phyloP scores from a whole-genome alignment of 257 asterid genomes.

The Paulownia fortunei region DNA sequence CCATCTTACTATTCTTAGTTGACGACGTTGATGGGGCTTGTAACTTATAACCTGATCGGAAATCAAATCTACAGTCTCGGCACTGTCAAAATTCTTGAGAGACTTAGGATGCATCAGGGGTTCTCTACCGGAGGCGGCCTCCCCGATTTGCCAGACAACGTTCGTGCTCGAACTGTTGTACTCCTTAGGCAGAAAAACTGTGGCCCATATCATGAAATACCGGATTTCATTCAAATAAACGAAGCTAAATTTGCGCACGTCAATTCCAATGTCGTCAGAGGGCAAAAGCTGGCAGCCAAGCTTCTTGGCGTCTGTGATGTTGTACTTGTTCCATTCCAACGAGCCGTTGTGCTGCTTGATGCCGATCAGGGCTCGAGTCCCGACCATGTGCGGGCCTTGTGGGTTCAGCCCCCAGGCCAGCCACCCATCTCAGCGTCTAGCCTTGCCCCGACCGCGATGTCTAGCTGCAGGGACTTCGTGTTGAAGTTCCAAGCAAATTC shows the following conservation, averaged over 20 bases:
- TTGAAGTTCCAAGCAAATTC: slow-evolving; percentile 56
- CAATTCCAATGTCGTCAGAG: slow-evolving; percentile 34
- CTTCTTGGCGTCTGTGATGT: slow-evolving; percentile 41
- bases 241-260: slow-evolving; percentile 27
- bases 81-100: slow-evolving; percentile 43
- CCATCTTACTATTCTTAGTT: slow-evolving; percentile 47
- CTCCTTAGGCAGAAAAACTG: slow-evolving; percentile 38
- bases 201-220: slow-evolving; percentile 45
- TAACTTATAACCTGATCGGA: not conserved
- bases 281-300: slow-evolving; percentile 51
- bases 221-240: not conserved
- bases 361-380: slow-evolving; percentile 66
- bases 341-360: slow-evolving; percentile 33
- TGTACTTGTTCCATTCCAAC: slow-evolving; percentile 29
- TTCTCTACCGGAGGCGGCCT: slow-evolving; percentile 9
- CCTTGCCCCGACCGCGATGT: slow-evolving; percentile 53
- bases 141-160: slow-evolving; percentile 66
- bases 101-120: slow-evolving; percentile 47
- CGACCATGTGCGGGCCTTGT: slow-evolving; percentile 49
- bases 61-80: slow-evolving; percentile 47
- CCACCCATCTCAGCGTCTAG: slow-evolving; percentile 46
- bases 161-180: slow-evolving; percentile 36
- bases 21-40: slow-evolving; percentile 22
- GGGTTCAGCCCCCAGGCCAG: slow-evolving; percentile 83
- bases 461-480: slow-evolving; percentile 35